A percentile compares a stretch with the other conserved stretches of the same genome.
Evolutionary conservation across 768 basidiomycete genomes (phyloP).

Genomic region (Lactarius sanguifluus): DNA sequence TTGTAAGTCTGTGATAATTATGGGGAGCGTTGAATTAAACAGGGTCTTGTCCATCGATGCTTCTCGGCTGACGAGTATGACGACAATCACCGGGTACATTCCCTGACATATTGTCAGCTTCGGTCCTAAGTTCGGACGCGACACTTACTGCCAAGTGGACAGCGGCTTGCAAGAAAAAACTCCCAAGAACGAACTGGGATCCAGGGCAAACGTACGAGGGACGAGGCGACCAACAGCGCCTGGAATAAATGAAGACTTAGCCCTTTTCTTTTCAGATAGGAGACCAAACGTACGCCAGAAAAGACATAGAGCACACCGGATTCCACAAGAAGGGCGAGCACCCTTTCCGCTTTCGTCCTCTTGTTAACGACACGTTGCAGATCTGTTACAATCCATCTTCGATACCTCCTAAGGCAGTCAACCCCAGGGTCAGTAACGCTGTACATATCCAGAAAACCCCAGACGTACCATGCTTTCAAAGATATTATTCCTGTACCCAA

Average conservation of each 20-base stretch:
- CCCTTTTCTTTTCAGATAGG: no score
- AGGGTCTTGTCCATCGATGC: conserved; percentile 5
- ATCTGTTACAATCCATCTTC: neutral
- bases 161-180: neutral
- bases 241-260: neutral
- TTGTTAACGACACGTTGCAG: neutral
- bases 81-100: neutral
- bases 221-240: neutral
- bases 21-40: neutral
- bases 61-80: conserved; percentile 1
- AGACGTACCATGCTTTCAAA: neutral
- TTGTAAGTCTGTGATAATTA: neutral
- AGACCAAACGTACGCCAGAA: neutral
- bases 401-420: neutral
- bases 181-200: neutral
- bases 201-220: neutral
- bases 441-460: neutral
- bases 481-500: neutral
- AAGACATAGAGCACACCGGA: conserved; percentile 1
- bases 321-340: neutral
- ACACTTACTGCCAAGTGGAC: conserved; percentile 3
- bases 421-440: neutral
- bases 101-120: neutral
- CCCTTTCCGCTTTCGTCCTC: neutral
- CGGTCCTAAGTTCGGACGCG: neutral